A percentile compares a stretch with the other conserved stretches of the same genome.
Conservation (phyloP, 306 rosid species). For the Dicorynia guianensis region DNA sequence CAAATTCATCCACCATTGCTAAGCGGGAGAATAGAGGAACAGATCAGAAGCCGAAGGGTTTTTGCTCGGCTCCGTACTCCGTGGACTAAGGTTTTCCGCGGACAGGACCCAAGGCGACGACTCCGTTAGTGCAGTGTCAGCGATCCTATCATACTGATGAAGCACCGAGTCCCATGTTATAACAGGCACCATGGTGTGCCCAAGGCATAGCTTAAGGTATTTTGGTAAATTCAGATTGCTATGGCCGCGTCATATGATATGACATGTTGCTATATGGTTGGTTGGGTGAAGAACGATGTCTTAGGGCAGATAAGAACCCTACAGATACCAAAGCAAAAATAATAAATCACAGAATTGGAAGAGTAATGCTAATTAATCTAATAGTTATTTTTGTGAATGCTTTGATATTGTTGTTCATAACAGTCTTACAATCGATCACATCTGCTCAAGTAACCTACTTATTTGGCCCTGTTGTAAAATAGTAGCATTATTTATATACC, state of each 20-base stretch:
- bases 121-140: not conserved
- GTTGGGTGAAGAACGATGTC: no score
- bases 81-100: not conserved
- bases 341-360: no score
- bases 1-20: constrained; percentile 40
- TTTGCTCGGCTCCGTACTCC: not conserved
- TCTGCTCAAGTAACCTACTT: no score
- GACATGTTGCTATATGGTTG: constrained; percentile 23
- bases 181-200: not conserved
- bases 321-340: no score
- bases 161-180: not conserved
- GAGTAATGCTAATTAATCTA: no score
- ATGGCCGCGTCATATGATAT: constrained; percentile 31
- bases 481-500: no score
- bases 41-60: constrained; percentile 32
- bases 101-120: constrained; percentile 39
- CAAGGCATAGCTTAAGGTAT: not conserved
- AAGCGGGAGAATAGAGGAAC: not conserved
- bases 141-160: no score
- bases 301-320: no score
- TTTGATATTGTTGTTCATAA: no score
- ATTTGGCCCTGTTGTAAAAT: no score
- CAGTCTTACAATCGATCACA: no score
- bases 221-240: not conserved
- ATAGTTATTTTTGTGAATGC: no score